Base-by-base conservation (phyloP, 768 basidiomycete species). In the Chlorophyllum brunneum region DNA sequence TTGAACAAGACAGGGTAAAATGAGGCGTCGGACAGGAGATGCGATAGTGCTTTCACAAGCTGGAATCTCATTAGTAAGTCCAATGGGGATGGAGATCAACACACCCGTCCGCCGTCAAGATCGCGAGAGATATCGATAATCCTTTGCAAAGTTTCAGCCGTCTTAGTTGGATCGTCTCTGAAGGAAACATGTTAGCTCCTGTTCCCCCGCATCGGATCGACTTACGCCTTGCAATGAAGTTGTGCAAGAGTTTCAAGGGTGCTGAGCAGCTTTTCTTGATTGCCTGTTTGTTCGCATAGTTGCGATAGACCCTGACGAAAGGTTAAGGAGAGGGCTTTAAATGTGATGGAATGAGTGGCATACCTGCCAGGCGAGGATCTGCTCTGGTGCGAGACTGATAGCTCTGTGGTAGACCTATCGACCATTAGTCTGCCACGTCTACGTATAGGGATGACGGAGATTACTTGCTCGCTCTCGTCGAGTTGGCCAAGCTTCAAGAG, bases 341-440 rank as follows among this genome's bases (percentile, higher is more conserved):
- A 10, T 33, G 36, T 18, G 48, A 56, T 34, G 65, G 54, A 20
- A 62, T 54, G 56, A 53, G 45, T 49, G 11, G 62, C 74, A 27
- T 54, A 86, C 92, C 84, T 95, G 93, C 85, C 88, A 87, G 13
- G 93, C 95, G 15, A 95, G 74, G 1, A 77, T 68, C 60, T 90
- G 86, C 2, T 79, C 76, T 10, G 86, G 81, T 54, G 82, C 82
- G n/a, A 80, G 56, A 29, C 76, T 71, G 42, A 84, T 88, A 0
- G 95, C 95, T 58, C 81, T 87, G 38, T 75, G 77, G 65, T 95
- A 98, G 23, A 79, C 77, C 92, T 95, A 60, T 26, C 43, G 55
- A 31, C 13, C 39, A 13, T 49, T 46, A 54, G 56, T 41, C 61
- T 67, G 48, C 46, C 48, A 31, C 29, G 27, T 37, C 11, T 45